Conservation (phyloP, 495 filamentous ascomycete species). For the Oleoguttula mirabilis region DNA sequence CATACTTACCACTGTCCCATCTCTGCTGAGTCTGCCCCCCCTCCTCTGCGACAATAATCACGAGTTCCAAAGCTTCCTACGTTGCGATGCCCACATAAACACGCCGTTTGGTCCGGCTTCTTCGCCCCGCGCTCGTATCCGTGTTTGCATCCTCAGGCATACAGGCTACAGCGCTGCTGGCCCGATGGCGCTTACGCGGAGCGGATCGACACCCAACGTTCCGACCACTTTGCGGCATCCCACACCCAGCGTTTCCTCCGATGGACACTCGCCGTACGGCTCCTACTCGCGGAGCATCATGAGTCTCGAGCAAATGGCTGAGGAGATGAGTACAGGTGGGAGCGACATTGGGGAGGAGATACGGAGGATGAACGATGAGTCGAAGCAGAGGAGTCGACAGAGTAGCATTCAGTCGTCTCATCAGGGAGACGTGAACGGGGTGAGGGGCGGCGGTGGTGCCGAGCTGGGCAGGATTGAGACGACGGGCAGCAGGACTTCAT, state of each 20-base stretch:
- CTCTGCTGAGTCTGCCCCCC: too few relatives aligned
- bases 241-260: background rate
- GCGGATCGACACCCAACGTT: background rate
- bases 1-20: too few relatives aligned
- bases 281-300: constrained; percentile 5
- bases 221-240: background rate
- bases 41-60: too few relatives aligned
- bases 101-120: too few relatives aligned
- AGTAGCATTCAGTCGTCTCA: constrained; percentile 35
- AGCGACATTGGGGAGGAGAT: constrained; percentile 72
- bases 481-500: constrained; percentile 24
- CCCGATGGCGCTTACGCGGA: too few relatives aligned
- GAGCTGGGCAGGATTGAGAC: constrained; percentile 1
- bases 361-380: constrained; percentile 62
- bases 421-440: constrained; percentile 1
- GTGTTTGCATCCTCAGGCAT: too few relatives aligned
- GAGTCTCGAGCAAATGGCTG: constrained; percentile 62
- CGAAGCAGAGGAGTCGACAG: constrained; percentile 55
- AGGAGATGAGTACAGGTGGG: constrained; percentile 66
- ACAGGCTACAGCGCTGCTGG: too few relatives aligned
- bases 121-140: too few relatives aligned
- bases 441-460: background rate
- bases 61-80: too few relatives aligned
- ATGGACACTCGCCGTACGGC: background rate
- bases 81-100: too few relatives aligned